Evolutionary conservation across 371 early-diverging fungal species (phyloP), one percentile per base, ranked within the genome.

Genomic region (Apophysomyces variabilis): DNA sequence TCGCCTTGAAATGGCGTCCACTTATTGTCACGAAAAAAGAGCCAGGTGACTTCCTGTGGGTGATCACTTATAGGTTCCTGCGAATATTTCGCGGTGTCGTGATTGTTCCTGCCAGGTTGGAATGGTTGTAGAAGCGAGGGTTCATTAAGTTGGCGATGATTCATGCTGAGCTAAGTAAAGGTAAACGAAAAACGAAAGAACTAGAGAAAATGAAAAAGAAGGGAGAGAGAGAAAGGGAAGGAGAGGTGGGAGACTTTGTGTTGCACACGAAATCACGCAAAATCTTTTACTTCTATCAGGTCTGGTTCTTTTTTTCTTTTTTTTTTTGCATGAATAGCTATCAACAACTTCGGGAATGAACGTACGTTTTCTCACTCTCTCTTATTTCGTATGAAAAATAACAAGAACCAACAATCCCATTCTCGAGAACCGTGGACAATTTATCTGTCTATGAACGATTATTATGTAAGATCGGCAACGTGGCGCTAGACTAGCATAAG

Each of bases 1-100:
- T 74, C 79, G 32, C 68, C 73, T 60, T 82, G 78, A 58, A 82
- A 82, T n/a, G 83, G 83, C 9, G 71, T 56, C 83, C 83, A 82
- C 57, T 76, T 74, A 36, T 77, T 79, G 45, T 82, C 80, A 57
- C 80, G 79, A 63, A 77, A 82, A 62, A 82, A 82, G 16, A 82
- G 62, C 83, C 83, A 82, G 47, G 83, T 82, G 37, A 82, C 70
- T 61, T 82, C 83, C 65, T 73, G 75, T 8, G 78, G 73, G 57
- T 73, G 74, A 26, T 78, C 76, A 18, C 68, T 69, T 62, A 67
- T 59, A 3, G 66, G 65, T 54, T 50, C 54, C 21, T 50, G 54
- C 21, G 54, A 16, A 1, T 50, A 50, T 21, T 50, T 50, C 54
- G 54, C 54, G 54, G 16, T 26, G 54, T 50, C 54, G 21, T 50